Conservation (phyloP, 306 rosid genomes). For the Quercus robur region DNA sequence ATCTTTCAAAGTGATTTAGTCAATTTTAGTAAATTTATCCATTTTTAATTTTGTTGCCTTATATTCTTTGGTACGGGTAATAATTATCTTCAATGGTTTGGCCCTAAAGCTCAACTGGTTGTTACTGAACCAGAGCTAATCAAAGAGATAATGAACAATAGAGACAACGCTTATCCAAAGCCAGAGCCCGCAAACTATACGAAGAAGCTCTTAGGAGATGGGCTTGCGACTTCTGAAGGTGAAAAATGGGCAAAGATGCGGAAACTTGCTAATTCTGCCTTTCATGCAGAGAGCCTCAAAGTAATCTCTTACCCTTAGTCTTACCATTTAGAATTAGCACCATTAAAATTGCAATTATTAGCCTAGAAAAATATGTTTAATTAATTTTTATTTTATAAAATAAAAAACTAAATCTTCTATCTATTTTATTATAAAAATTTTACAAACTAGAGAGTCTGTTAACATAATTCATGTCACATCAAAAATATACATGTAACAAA, state of each 20-base stretch:
- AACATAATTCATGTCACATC: no score
- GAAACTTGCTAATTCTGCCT: not conserved
- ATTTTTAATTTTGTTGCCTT: not conserved
- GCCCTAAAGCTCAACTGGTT: slow-evolving; percentile 2
- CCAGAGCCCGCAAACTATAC: not conserved
- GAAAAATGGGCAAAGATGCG: slow-evolving; percentile 16
- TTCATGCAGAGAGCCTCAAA: slow-evolving; percentile 10
- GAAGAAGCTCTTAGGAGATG: slow-evolving; percentile 19
- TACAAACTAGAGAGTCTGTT: no score
- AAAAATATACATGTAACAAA: no score
- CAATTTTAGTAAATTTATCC: not conserved
- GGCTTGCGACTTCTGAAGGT: not conserved
- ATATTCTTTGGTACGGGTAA: not conserved
- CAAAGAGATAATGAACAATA: not conserved
- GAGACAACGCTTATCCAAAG: slow-evolving; percentile 11
- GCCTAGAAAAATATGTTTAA: no score
- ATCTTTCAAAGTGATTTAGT: not conserved
- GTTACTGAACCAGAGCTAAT: not conserved
- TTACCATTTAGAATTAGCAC: not conserved
- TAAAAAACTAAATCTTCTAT: no score
- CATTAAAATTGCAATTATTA: no score
- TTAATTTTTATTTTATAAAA: no score
- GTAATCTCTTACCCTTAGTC: not conserved
- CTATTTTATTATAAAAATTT: no score
- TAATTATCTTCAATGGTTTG: slow-evolving; percentile 1